Evolutionary conservation across 2,329 filamentous ascomycete genomes (phyloP).

Genomic region (Fusarium floridanum): DNA sequence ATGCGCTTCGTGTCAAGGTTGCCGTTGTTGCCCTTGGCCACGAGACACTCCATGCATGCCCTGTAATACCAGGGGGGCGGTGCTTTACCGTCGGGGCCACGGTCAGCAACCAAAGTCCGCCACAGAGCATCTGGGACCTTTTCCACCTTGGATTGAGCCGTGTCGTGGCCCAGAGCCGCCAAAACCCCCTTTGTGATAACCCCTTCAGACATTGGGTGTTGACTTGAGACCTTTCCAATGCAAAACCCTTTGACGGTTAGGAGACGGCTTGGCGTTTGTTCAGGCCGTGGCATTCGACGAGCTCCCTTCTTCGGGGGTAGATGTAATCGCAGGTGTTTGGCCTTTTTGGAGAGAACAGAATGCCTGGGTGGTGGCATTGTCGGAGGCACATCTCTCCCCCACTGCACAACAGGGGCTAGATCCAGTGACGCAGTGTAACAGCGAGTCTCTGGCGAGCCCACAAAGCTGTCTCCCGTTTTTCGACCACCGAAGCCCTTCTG

Average conservation of each 20-base stretch:
- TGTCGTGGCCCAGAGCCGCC: not conserved
- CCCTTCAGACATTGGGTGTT: not conserved
- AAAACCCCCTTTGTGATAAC: not conserved
- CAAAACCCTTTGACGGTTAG: not conserved
- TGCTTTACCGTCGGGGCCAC: not conserved
- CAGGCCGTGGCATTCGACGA: not conserved
- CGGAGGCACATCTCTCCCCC: not conserved
- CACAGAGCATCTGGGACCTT: not conserved
- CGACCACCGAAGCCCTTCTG: not conserved
- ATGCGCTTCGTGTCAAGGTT: too few species aligned
- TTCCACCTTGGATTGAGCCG: accelerated
- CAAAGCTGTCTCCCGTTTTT: not conserved
- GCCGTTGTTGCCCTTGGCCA: too few species aligned
- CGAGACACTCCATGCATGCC: not conserved
- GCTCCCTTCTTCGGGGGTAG: too few species aligned
- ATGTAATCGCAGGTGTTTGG: too few species aligned
- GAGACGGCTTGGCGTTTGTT: not conserved
- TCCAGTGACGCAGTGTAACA: not conserved
- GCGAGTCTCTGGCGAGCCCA: not conserved
- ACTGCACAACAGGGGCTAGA: not conserved
- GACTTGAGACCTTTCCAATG: not conserved
- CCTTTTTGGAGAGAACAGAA: too few species aligned
- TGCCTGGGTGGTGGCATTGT: not conserved
- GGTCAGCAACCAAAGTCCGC: not conserved
- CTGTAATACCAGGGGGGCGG: not conserved